Evolutionary conservation across 2,329 filamentous ascomycete species (phyloP).

Genomic region (Colletotrichum simmondsii): DNA sequence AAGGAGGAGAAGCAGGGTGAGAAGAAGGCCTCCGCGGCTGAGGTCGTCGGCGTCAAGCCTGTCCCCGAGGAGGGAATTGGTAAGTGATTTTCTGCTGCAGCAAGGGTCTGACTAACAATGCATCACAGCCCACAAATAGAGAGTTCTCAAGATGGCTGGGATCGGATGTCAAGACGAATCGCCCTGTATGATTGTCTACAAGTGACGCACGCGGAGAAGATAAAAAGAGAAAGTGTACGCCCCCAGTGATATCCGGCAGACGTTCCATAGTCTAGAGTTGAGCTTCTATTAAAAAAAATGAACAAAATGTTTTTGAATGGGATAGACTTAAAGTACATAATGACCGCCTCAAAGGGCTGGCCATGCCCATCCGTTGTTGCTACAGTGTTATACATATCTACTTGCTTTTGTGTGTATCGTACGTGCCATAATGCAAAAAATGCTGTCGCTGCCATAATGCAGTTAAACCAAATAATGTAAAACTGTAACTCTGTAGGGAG

Average conservation of each 20-base stretch:
- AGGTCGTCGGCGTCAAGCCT: constrained; percentile 70
- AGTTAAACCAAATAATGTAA: neutral
- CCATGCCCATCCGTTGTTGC: constrained; percentile 9
- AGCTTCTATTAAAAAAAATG: constrained; percentile 15
- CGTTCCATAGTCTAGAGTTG: constrained; percentile 35
- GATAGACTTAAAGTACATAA: neutral
- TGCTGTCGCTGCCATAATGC: constrained; percentile 25
- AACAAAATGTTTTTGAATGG: constrained; percentile 1
- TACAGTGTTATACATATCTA: constrained; percentile 30
- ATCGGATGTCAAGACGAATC: constrained; percentile 26
- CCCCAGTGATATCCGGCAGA: constrained; percentile 26
- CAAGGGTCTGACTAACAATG: neutral
- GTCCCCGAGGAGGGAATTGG: constrained; percentile 68
- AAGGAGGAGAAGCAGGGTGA: constrained; percentile 76
- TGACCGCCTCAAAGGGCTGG: constrained; percentile 16
- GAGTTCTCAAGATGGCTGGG: neutral
- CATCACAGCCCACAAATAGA: constrained; percentile 36
- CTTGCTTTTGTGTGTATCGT: constrained; percentile 16
- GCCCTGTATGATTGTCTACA: constrained; percentile 15
- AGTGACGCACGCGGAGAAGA: neutral
- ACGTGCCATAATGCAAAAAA: constrained; percentile 23
- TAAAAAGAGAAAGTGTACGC: neutral
- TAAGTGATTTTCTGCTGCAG: constrained; percentile 1
- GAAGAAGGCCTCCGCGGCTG: constrained; percentile 68
- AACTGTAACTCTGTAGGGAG: neutral